These are phyloP conservation scores for Teratosphaeria viscida DNA, from an alignment of 2,329 filamentous ascomycete species.

Conservation along the genomic window DNA sequence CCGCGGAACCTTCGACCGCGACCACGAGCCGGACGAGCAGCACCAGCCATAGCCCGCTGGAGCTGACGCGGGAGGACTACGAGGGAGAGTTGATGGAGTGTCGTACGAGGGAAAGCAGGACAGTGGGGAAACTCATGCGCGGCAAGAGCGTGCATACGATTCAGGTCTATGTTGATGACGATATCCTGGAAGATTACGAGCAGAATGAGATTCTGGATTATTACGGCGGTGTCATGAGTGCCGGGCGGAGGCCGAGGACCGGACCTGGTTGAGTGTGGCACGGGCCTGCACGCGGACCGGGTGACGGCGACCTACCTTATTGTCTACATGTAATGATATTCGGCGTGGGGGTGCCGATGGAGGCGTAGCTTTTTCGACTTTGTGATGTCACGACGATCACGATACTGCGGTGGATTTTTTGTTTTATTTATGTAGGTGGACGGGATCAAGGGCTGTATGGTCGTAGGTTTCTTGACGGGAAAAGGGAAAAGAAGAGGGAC, in stretches of 20 bases:
- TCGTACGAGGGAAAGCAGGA: not conserved
- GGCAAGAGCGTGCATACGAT: slow-evolving; percentile 13
- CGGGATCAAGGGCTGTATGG: too few species aligned
- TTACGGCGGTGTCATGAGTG: not conserved
- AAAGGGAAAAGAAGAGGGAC: too few species aligned
- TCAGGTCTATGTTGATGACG: slow-evolving; percentile 17
- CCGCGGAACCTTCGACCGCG: not conserved
- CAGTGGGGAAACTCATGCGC: not conserved
- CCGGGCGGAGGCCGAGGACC: not conserved
- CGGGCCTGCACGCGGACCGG: not conserved
- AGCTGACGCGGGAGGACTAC: not conserved
- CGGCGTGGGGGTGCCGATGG: too few species aligned
- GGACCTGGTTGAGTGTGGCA: not conserved
- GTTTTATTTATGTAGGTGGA: too few species aligned
- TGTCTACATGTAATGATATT: too few species aligned
- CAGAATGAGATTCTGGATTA: not conserved
- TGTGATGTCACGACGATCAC: too few species aligned
- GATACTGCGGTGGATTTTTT: too few species aligned
- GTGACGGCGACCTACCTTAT: too few species aligned
- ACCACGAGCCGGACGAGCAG: not conserved
- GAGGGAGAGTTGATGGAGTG: not conserved
- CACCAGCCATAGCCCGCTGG: not conserved
- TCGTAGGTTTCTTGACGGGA: too few species aligned
- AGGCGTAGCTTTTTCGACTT: too few species aligned
- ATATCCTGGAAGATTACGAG: slow-evolving; percentile 9